Conservation (phyloP, 192 early-diverging fungal species). For the Coemansia sp. region DNA sequence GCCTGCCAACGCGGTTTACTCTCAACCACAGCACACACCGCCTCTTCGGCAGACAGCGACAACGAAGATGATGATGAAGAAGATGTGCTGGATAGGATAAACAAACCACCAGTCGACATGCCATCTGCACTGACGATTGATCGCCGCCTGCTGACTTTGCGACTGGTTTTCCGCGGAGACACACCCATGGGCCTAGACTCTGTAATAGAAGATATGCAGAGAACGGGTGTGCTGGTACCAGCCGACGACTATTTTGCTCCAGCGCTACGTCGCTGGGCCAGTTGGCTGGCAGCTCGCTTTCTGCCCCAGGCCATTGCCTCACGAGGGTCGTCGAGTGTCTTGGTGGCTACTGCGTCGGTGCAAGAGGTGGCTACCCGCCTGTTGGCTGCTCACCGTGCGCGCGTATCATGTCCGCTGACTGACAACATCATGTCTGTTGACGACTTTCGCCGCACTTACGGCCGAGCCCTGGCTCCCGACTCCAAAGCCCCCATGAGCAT, state of each 20-base stretch:
- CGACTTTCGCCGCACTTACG: slow-evolving; percentile 24
- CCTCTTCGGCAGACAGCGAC: not conserved
- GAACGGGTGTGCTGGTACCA: slow-evolving; percentile 5
- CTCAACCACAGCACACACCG: not conserved
- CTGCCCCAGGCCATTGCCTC: slow-evolving; percentile 10
- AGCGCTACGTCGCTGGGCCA: slow-evolving; percentile 20
- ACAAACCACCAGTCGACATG: not conserved
- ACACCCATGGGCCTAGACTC: slow-evolving; percentile 39
- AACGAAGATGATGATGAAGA: not conserved
- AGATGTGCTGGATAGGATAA: slow-evolving; percentile 16
- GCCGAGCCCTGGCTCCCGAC: not conserved
- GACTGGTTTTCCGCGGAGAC: slow-evolving; percentile 36
- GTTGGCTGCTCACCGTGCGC: slow-evolving; percentile 22
- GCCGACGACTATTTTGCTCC: slow-evolving; percentile 19
- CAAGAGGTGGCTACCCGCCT: slow-evolving; percentile 14
- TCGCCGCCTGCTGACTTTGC: slow-evolving; percentile 12
- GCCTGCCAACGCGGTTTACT: slow-evolving; percentile 27
- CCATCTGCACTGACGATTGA: slow-evolving; percentile 31
- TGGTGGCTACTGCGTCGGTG: slow-evolving; percentile 16
- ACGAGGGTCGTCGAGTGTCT: not conserved
- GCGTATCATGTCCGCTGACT: slow-evolving; percentile 17
- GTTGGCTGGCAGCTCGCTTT: slow-evolving; percentile 13
- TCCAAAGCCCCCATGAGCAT: slow-evolving; percentile 13
- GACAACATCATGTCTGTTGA: slow-evolving; percentile 35
- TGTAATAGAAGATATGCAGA: slow-evolving; percentile 21